These are phyloP conservation scores for Pestalotiopsis sp. DNA, from an alignment of 2,329 filamentous ascomycete genomes.

Conservation along the genomic window DNA sequence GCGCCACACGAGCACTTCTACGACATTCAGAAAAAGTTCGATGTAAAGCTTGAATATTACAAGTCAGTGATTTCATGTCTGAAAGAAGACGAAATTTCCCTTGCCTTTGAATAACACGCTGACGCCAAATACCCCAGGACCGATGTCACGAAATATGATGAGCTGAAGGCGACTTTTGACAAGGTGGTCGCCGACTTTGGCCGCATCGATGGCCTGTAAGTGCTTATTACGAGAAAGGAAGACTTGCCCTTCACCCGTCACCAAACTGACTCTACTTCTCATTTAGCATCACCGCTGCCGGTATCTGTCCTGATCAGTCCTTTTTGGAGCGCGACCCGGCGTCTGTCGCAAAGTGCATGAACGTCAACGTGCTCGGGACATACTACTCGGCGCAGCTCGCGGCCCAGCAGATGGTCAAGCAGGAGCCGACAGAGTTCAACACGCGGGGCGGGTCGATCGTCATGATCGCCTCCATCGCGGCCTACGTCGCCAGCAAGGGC, in stretches of 20 bases:
- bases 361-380: constrained; percentile 71
- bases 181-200: constrained; percentile 33
- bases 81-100: neutral
- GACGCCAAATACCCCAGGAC: constrained; percentile 39
- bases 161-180: constrained; percentile 40
- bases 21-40: constrained; percentile 15
- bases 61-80: constrained; percentile 27
- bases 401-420: constrained; percentile 55
- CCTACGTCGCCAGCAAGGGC: constrained; percentile 54
- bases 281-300: constrained; percentile 14
- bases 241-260: neutral
- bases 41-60: constrained; percentile 15
- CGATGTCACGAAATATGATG: constrained; percentile 36
- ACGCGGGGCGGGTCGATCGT: constrained; percentile 40
- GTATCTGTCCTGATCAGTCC: constrained; percentile 17
- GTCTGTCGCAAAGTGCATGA: constrained; percentile 66
- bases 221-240: constrained; percentile 28
- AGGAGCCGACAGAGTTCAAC: constrained; percentile 40
- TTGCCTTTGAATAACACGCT: neutral
- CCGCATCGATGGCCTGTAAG: constrained; percentile 1
- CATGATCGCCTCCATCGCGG: constrained; percentile 53
- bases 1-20: constrained; percentile 17
- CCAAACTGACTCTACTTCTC: constrained; percentile 30
- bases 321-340: constrained; percentile 41
- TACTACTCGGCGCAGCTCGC: constrained; percentile 72